These are phyloP conservation scores for Zangia roseola DNA, from an alignment of 768 basidiomycete genomes.

Conservation along the genomic window DNA sequence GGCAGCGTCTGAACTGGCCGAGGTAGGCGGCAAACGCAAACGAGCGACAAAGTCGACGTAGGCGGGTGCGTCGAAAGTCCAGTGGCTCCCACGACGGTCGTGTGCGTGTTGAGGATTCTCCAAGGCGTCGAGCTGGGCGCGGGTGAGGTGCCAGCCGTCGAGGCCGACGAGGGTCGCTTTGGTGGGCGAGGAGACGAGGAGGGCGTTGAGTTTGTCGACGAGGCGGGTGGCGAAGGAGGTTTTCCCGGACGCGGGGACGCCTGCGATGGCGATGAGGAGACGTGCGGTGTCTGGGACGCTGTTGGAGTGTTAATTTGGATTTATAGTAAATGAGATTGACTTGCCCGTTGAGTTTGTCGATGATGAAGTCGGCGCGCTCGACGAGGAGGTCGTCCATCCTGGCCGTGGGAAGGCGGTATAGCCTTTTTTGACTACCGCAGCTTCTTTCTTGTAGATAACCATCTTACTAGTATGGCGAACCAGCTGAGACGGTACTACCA, in stretches of 20 bases:
- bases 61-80: constrained; percentile 82
- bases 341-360: constrained; percentile 40
- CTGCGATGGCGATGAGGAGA: constrained; percentile 70
- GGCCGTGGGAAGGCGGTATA: background rate
- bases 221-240: constrained; percentile 68
- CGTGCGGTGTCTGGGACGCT: constrained; percentile 34
- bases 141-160: constrained; percentile 91
- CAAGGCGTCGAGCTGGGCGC: constrained; percentile 72
- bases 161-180: constrained; percentile 69
- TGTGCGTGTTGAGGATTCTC: constrained; percentile 76
- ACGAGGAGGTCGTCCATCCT: constrained; percentile 41
- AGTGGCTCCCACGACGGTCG: constrained; percentile 80
- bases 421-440: background rate
- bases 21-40: constrained; percentile 42
- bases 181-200: constrained; percentile 28
- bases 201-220: constrained; percentile 48
- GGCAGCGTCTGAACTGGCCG: background rate
- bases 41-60: constrained; percentile 67
- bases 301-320: background rate
- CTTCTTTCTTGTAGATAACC: too few relatives aligned
- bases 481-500: background rate
- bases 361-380: constrained; percentile 38
- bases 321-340: background rate
- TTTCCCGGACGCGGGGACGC: constrained; percentile 87
- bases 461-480: too few relatives aligned